phyloP scores from a whole-genome alignment of 1,139 yeast species.

The Kluyveromyces sp. region DNA sequence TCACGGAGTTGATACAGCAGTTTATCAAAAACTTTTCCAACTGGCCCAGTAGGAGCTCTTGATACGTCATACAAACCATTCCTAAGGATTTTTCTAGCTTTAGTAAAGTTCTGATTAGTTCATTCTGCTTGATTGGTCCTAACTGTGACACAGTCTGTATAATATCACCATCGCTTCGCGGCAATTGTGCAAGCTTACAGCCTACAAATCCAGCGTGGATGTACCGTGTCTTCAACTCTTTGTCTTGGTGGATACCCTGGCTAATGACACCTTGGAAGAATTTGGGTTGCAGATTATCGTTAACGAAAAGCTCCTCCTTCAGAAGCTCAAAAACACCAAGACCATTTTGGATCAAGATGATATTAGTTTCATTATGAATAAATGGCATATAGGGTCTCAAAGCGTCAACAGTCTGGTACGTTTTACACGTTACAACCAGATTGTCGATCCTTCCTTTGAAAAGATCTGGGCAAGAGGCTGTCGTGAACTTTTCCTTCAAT shows the following conservation, averaged over 20 bases:
- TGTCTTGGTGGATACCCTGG: constrained; percentile 60
- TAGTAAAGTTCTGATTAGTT: constrained; percentile 26
- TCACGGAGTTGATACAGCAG: constrained; percentile 74
- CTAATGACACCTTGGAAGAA: constrained; percentile 69
- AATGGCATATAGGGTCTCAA: constrained; percentile 43
- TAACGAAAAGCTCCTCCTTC: constrained; percentile 52
- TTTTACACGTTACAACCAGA: constrained; percentile 61
- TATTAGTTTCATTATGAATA: constrained; percentile 46
- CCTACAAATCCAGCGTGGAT: constrained; percentile 67
- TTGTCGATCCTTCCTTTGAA: constrained; percentile 39
- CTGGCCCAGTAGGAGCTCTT: constrained; percentile 57
- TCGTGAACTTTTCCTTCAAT: constrained; percentile 15
- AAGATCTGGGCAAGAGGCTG: constrained; percentile 28
- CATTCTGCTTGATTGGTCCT: constrained; percentile 16
- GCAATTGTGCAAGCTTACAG: constrained; percentile 45
- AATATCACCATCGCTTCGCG: constrained; percentile 25
- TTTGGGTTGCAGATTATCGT: constrained; percentile 40
- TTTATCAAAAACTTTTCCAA: constrained; percentile 72
- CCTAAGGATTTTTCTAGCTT: constrained; percentile 33
- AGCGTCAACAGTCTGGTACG: constrained; percentile 49
- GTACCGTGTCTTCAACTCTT: constrained; percentile 34
- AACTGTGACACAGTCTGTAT: constrained; percentile 20
- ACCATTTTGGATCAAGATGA: constrained; percentile 80
- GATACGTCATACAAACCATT: constrained; percentile 41
- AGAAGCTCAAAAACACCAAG: constrained; percentile 65